phyloP scores from a whole-genome alignment of 352 stramenopile genomes.

The Peronospora tabacina region DNA sequence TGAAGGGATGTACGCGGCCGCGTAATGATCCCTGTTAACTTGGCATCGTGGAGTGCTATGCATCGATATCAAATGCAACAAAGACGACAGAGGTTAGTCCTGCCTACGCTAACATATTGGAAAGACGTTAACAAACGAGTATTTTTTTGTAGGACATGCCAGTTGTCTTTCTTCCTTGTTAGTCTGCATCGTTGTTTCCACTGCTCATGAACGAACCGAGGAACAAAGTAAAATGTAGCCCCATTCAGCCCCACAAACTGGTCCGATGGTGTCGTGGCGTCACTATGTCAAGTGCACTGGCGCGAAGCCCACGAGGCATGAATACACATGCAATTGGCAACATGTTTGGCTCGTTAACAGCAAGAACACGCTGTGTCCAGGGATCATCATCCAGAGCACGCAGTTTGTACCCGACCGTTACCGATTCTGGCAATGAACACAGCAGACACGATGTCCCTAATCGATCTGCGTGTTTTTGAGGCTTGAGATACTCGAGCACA shows the following conservation, averaged over 20 bases:
- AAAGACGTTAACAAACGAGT: background rate
- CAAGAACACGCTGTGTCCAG: constrained; percentile 9
- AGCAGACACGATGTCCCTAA: constrained; percentile 13
- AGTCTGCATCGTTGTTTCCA: background rate
- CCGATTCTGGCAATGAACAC: constrained; percentile 12
- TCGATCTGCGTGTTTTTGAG: background rate
- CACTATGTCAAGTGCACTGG: constrained; percentile 13
- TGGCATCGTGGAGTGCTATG: background rate
- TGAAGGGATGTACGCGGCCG: constrained; percentile 51
- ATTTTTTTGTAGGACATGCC: background rate
- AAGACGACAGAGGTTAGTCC: background rate
- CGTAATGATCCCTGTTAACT: background rate
- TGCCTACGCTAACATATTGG: background rate
- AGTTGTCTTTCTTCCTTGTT: background rate
- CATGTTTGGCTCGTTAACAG: constrained; percentile 5
- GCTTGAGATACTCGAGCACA: constrained; percentile 11
- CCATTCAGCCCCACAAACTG: constrained; percentile 8
- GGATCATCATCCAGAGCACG: constrained; percentile 3
- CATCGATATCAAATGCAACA: background rate
- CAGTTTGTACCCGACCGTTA: constrained; percentile 9
- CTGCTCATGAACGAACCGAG: background rate
- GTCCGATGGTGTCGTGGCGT: constrained; percentile 2
- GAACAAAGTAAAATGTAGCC: background rate
- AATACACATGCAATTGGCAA: constrained; percentile 13
- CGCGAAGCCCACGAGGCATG: constrained; percentile 15